Evolutionary conservation across 805 yeast species (phyloP), one percentile per base, ranked within the genome.

Genomic region (Zygosaccharomyces bisporus): DNA sequence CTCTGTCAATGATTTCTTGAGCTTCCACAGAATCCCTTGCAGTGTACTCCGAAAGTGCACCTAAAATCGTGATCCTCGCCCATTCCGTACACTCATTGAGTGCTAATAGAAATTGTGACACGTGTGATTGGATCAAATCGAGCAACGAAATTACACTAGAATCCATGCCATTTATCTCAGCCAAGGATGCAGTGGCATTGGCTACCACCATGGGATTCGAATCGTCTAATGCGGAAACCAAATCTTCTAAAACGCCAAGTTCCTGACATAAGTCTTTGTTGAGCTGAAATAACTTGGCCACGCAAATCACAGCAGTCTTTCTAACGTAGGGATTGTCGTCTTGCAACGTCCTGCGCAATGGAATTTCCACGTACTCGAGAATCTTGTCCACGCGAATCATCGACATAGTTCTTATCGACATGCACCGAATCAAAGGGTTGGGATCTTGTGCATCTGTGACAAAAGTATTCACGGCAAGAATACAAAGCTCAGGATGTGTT

Each of bases 351-450:
- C 86, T 76, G 51, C 82, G 81, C 52, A 93, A 71, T 0, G 99
- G 99, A 16, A 83, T 81, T 51, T 88, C 93, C 81, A 93, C 79
- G 63, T 93, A 93, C 61, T 91, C 98, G 34, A 89, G 86, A 81
- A 93, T 90, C 65, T 86, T 90, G 60, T 86, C 95, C 14, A 93
- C 98, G 35, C 98, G 73, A 40, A 93, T 89, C 70, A 97, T 91
- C 0, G 99, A 98, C 99, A 93, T 93, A 9, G 99, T 93, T 60
- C 99, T 79, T 47, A 93, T 90, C 0, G 99, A 98, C 68, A 93
- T 77, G 1, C 98, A 96, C 44, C 98, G 76, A 19, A 93, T 90
- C 56, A 95, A 74, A 1, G 99, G 99, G 60, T 93, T 93, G 39
- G 96, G 95, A 63, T 93, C 98, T 61, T 87, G 95, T 1, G 96